Evolutionary conservation across 2,329 filamentous ascomycete genomes (phyloP).

Genomic region (Fusarium illudens): DNA sequence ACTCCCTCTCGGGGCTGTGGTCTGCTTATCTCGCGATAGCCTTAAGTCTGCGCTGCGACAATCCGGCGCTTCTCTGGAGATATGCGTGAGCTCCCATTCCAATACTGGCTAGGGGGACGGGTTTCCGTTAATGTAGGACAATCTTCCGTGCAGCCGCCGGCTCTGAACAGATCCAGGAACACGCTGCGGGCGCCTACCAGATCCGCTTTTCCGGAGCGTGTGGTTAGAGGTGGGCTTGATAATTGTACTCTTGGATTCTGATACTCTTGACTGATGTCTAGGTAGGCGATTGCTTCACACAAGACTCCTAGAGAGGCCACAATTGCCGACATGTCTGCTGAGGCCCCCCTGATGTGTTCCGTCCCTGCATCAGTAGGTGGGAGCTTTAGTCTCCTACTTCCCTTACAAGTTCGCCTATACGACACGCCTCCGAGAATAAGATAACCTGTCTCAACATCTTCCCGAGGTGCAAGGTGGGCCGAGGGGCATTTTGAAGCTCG

Average conservation of each 20-base stretch:
- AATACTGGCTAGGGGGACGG: neutral
- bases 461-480: conserved; percentile 7
- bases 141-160: neutral
- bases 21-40: neutral
- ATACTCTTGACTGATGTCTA: neutral
- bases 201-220: neutral
- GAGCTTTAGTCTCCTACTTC: neutral
- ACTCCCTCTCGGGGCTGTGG: neutral
- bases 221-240: neutral
- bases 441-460: conserved; percentile 1
- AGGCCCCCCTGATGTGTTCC: neutral
- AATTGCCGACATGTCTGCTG: neutral
- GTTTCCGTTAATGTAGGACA: conserved; percentile 2
- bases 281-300: neutral
- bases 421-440: neutral
- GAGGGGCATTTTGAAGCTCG: conserved; percentile 10
- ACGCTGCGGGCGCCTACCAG: neutral
- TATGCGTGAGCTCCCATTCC: conserved; percentile 26
- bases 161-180: neutral
- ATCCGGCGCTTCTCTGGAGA: conserved; percentile 13
- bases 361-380: neutral
- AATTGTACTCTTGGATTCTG: neutral
- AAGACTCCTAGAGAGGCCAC: neutral
- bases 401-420: neutral
- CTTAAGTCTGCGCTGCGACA: neutral